phyloP scores from a whole-genome alignment of 441 rosid species.

The Gossypium lobatum region DNA sequence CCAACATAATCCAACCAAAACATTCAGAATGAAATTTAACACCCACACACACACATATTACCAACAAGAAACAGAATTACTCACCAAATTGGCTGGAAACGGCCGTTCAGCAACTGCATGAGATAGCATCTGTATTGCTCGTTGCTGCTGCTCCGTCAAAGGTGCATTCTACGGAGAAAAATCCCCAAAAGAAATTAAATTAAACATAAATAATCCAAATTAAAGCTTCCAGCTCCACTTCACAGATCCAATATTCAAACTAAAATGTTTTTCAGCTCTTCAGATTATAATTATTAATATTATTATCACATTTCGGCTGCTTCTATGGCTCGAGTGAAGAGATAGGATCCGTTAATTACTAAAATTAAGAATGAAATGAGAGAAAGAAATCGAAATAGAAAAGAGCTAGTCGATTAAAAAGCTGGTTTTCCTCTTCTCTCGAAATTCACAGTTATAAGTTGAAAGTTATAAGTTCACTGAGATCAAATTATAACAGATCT shows the following conservation, averaged over 20 bases:
- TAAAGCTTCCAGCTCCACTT: background rate
- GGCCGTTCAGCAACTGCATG: slow-evolving; percentile 82
- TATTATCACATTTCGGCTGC: background rate
- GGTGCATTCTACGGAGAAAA: slow-evolving; percentile 58
- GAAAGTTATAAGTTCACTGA: background rate
- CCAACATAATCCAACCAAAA: slow-evolving; percentile 15
- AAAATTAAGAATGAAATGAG: background rate
- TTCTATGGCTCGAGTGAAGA: background rate
- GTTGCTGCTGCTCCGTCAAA: slow-evolving; percentile 76
- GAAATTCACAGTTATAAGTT: background rate
- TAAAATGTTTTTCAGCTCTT: background rate
- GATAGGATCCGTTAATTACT: slow-evolving; percentile 3
- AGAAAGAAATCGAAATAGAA: background rate
- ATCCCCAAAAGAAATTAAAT: background rate
- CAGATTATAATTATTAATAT: background rate
- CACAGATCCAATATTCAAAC: slow-evolving; percentile 6
- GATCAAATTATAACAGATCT: slow-evolving; percentile 14
- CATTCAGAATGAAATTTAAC: background rate
- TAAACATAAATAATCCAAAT: background rate
- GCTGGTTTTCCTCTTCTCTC: no score
- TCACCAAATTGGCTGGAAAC: slow-evolving; percentile 66
- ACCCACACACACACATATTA: background rate
- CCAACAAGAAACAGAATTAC: slow-evolving; percentile 11
- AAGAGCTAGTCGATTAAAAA: background rate
- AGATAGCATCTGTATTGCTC: slow-evolving; percentile 56